Evolutionary conservation across 202 grass and related monocot genomes (phyloP), one percentile per base, ranked within the genome.

Genomic region (Saccharum hybrid): DNA sequence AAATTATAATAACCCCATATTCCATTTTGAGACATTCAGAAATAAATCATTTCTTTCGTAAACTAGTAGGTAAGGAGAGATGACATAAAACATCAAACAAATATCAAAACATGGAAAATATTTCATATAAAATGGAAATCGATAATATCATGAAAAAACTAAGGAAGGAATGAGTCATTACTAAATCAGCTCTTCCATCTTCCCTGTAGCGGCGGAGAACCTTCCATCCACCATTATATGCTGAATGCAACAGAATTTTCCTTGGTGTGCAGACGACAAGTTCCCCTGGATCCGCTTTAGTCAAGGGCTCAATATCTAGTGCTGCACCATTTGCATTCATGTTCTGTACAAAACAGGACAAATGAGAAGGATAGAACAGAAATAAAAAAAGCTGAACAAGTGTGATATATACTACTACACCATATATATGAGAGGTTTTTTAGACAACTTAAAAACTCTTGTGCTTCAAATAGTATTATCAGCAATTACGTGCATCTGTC

Each of bases 201-300:
- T 6, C 0, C 74, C 37, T 41, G 6, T 0, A 1, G 40, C 3
- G 7, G 4, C 8, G 36, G 2, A 76, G n/a, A 62, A 61, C 57
- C 54, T 76, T 76, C 54, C 74, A 76, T 42, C 74, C 74, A 41
- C 74, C 74, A 0, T 26, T 26, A 10, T 76, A 62, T 41, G n/a
- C 56, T 8, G 11, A 1, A 10, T 76, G 74, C 0, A 0, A 5
- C 40, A 8, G 0, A 14, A 76, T 76, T n/a, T 18, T 3, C 6
- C 0, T 0, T 4, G 73, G 73, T 0, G 73, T 76, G 31, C 4
- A 33, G 10, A 10, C 9, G 31, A 56, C 49, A 11, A 9, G 48
- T 74, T 74, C 72, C 0, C 4, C 30, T 0, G 4, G 4, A 0
- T 21, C 1, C 1, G 72, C 72, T 56, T 1, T 19, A 12, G 48